Percentiles rank a stretch among this genome's conserved stretches.
These are phyloP conservation scores for Lasiosphaeria ovina DNA, from an alignment of 495 filamentous ascomycete species.

Conservation along the genomic window DNA sequence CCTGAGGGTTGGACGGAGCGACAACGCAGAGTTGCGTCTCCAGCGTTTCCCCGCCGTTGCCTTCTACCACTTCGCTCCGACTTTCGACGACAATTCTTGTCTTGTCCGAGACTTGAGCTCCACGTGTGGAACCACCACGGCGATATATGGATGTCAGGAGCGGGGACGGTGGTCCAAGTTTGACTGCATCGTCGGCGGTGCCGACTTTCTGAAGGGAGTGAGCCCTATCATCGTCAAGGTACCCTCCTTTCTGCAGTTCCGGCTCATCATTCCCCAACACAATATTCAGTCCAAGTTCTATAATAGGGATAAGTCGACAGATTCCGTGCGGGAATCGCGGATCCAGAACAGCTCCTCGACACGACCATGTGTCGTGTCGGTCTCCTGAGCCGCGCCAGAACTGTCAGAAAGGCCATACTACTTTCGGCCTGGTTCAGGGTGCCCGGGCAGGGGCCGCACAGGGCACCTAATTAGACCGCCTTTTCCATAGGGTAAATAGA, in stretches of 20 bases:
- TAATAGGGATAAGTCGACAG: conserved; percentile 9
- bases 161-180: conserved; percentile 4
- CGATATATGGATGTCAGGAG: conserved; percentile 3
- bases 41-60: neutral
- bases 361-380: conserved; percentile 3
- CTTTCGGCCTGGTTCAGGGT: too few relatives aligned
- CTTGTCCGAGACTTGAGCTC: conserved; percentile 10
- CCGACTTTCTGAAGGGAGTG: conserved; percentile 1
- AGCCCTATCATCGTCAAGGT: conserved; percentile 9
- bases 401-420: too few relatives aligned
- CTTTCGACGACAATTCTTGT: conserved; percentile 11
- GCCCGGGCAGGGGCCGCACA: too few relatives aligned
- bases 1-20: conserved; percentile 2
- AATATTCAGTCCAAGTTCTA: conserved; percentile 7
- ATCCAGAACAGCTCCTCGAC: conserved; percentile 4
- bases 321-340: conserved; percentile 10
- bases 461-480: too few relatives aligned
- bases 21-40: conserved; percentile 4
- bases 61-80: conserved; percentile 13
- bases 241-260: conserved; percentile 5
- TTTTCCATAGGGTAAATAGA: too few relatives aligned
- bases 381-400: conserved; percentile 1
- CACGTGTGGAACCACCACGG: conserved; percentile 1
- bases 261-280: conserved; percentile 5
- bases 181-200: conserved; percentile 9